Evolutionary conservation across 208 protist genomes (phyloP), one percentile per base, ranked within the genome.

Genomic region (Acanthamoeba polyphaga): DNA sequence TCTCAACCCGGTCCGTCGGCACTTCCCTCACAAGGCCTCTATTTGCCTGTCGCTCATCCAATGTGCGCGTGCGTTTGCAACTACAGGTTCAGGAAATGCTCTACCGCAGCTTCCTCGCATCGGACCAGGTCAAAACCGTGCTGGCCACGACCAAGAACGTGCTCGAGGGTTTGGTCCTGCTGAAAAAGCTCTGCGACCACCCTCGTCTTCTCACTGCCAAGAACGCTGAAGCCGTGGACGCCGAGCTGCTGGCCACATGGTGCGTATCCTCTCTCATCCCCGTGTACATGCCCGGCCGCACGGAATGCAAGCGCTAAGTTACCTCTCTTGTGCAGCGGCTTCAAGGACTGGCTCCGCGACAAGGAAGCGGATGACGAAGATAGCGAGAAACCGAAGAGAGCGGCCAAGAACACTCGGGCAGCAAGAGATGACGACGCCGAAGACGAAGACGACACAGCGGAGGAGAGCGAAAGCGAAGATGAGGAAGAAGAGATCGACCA

Each of bases 111-210:
- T 94, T 94, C 51, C 55, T 94, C 34, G 91, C 49, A 8, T 85
- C 91, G n/a, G 91, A 94, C 17, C 70, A 94, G 32, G 91, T 94
- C 34, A 94, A 85, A 53, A 34, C 51, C 15, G 91, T 94, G 72
- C 32, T 94, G 53, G 53, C 19, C 43, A 85, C 64, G 29, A 85
- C 91, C 32, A 80, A 80, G 91, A 60, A 80, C 29, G 70, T 85
- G 91, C 91, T 94, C 53, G 91, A 80, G 38, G 91, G 70, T 27
- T 34, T 94, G 15, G 72, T 85, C 46, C 29, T 94, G 55, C 51
- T 94, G 43, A 94, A 94, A 32, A 94, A 94, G 74, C 64, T 94
- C 19, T 94, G 91, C 58, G 91, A 94, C 70, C 91, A 94, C 34
- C 91, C 91, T 13, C 72, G 32, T 13, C 58, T 94, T 10, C 58